phyloP scores from a whole-genome alignment of 2,329 filamentous ascomycete genomes.

The Achaetomium macrosporum region DNA sequence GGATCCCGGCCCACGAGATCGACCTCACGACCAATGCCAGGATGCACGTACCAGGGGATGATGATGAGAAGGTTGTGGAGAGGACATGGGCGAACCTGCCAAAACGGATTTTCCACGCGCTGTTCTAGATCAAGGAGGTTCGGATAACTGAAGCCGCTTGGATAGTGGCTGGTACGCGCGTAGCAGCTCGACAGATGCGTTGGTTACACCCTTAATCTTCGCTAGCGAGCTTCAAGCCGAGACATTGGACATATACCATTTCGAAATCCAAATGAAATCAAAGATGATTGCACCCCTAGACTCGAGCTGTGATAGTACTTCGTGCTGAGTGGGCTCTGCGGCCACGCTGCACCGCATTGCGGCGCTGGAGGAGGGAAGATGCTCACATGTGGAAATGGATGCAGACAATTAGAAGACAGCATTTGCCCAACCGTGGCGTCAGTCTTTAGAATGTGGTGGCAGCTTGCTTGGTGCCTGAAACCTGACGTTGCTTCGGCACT shows the following conservation, averaged over 20 bases:
- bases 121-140: conserved; percentile 30
- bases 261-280: background rate
- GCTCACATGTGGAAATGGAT: too few species aligned
- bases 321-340: background rate
- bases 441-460: too few species aligned
- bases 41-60: conserved; percentile 45
- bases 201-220: background rate
- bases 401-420: too few species aligned
- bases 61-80: conserved; percentile 24
- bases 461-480: background rate
- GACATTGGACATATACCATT: background rate
- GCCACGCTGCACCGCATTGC: too few species aligned
- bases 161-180: background rate
- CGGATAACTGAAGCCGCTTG: background rate
- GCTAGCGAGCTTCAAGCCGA: background rate
- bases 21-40: conserved; percentile 56
- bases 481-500: background rate
- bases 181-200: background rate
- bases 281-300: too few species aligned
- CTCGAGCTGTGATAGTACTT: too few species aligned
- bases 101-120: conserved; percentile 29
- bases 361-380: too few species aligned
- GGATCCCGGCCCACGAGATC: conserved; percentile 53
- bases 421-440: too few species aligned
- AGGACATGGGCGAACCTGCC: conserved; percentile 35